A percentile compares a stretch with the other conserved stretches of the same genome.
These are phyloP conservation scores for Penicillium manginii DNA, from an alignment of 495 filamentous ascomycete genomes.

Conservation along the genomic window DNA sequence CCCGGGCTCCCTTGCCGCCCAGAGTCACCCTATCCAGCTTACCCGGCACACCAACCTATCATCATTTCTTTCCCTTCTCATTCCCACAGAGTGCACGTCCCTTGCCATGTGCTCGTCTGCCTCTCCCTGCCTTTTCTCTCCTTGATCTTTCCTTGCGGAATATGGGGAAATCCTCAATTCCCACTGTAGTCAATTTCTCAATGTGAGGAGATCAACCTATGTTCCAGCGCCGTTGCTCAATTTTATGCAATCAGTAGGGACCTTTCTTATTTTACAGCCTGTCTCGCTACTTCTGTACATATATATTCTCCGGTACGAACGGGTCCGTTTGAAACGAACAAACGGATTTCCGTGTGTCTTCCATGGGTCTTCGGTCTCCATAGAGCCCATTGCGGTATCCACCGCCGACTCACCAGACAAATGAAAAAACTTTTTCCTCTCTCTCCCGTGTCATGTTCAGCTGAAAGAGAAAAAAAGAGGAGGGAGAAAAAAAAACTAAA, in stretches of 20 bases:
- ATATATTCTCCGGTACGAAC: conserved; percentile 3
- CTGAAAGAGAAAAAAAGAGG: conserved; percentile 29
- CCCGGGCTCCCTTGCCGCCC: conserved; percentile 53
- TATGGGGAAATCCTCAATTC: no score
- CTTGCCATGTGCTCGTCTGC: conserved; percentile 27
- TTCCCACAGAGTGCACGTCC: conserved; percentile 28
- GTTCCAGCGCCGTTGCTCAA: neutral
- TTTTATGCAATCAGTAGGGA: neutral
- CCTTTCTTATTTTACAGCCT: no score
- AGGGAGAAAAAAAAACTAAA: conserved; percentile 17
- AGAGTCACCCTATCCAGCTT: conserved; percentile 34
- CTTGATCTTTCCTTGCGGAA: neutral
- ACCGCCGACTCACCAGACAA: no score
- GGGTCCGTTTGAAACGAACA: neutral
- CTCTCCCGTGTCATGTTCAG: conserved; percentile 24
- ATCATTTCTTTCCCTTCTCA: conserved; percentile 22
- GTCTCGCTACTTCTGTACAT: no score
- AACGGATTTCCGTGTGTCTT: conserved; percentile 19
- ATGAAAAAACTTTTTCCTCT: conserved; percentile 14
- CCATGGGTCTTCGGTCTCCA: conserved; percentile 32
- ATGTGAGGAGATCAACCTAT: conserved; percentile 11
- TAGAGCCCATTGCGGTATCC: neutral
- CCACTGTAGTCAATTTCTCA: neutral
- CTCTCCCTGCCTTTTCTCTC: conserved; percentile 1
- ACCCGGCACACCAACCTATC: conserved; percentile 46